Base-by-base conservation (phyloP, 1,139 yeast species). In the Candida buenavistaensis region DNA sequence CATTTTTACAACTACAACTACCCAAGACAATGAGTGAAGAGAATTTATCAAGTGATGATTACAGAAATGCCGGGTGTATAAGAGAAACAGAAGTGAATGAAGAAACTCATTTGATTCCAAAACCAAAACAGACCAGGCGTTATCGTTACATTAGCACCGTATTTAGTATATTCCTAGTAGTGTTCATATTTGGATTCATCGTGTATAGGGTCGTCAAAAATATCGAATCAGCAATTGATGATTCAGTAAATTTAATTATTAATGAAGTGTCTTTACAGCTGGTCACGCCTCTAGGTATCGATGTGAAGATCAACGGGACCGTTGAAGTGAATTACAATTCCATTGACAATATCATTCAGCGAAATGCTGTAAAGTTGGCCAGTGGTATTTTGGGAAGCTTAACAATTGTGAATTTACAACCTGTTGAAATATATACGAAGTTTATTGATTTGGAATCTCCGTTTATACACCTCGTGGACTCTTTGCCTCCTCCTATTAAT, bases 291-390 rank as follows among this genome's bases (percentile, higher is more conserved):
- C 41, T 40, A 15, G 59, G 69, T 9, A 28, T 55, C 22, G 46
- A 51, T 34, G 39, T 54, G 15, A 61, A 53, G 33, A 51, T 62
- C 5, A 35, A 41, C 2, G 68, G 62, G 0, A 32, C 51, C 1
- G 36, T 62, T 3, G 39, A 44, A 6, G 42, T 61, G n/a, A 45
- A 62, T 41, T 64, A 63, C 40, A 50, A 51, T 30, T 37, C 45
- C 3, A 47, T 62, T 19, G 14, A 38, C 23, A 57, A 53, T 28
- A 21, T 36, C 6, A 14, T 59, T 15, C 55, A 59, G 32, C 43
- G 55, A 13, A 41, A 40, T 23, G 39, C 55, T 5, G 36, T 59
- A 20, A 51, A 52, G 27, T 22, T 50, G 3, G 51, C 52, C 1
- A 53, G 61, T 1, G 26, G 47, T 2, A 19, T 54, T 3, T 26